These are phyloP conservation scores for Diplodia seriata DNA, from an alignment of 2,329 filamentous ascomycete species.

Conservation along the genomic window DNA sequence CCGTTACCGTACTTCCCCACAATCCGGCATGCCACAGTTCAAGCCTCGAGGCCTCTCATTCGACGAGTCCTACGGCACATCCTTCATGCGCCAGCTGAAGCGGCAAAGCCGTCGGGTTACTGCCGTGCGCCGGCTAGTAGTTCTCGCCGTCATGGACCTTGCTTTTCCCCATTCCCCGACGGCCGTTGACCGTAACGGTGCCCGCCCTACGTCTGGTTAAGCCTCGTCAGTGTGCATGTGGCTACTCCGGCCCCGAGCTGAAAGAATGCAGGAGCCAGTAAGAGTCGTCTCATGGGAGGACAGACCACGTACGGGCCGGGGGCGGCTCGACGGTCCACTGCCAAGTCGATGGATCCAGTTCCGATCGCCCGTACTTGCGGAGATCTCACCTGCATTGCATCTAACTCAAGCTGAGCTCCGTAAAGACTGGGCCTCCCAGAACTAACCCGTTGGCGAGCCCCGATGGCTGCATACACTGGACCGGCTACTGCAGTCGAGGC, in stretches of 20 bases:
- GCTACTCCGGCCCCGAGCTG: background rate
- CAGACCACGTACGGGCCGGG: slow-evolving; percentile 4
- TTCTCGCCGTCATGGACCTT: background rate
- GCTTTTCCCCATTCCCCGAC: slow-evolving; percentile 3
- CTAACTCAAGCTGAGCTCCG: background rate
- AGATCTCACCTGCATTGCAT: slow-evolving; percentile 14
- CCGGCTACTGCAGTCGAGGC: slow-evolving; percentile 18
- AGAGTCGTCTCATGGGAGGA: background rate
- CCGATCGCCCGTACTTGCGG: slow-evolving; percentile 19
- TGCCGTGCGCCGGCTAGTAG: background rate
- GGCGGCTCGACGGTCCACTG: slow-evolving; percentile 12
- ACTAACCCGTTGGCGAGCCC: background rate
- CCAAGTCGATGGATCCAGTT: slow-evolving; percentile 1
- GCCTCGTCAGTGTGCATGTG: background rate
- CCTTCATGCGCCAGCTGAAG: background rate
- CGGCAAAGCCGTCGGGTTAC: background rate
- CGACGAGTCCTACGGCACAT: background rate
- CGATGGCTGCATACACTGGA: slow-evolving; percentile 14
- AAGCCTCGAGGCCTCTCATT: background rate
- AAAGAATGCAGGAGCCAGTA: background rate
- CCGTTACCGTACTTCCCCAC: background rate
- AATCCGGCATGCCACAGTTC: background rate
- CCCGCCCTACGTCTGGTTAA: background rate
- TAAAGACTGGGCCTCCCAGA: background rate
- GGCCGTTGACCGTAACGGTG: background rate